Conservation (phyloP, 2,329 filamentous ascomycete genomes). For the Cryphonectria nitschkei region DNA sequence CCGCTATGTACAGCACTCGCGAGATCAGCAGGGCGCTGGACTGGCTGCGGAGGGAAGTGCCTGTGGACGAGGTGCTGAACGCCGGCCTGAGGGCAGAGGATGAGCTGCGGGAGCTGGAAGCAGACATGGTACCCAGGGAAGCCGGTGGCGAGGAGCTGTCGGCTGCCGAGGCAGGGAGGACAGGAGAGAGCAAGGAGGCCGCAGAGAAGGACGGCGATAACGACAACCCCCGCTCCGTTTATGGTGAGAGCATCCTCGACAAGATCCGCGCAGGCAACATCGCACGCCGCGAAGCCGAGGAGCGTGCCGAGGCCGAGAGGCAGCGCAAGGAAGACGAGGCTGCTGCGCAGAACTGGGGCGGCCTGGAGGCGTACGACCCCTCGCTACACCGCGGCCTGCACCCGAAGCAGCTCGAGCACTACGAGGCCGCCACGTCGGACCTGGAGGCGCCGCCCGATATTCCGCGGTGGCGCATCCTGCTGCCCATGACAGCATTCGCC, state of each 20-base stretch:
- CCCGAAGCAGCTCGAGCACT: slow-evolving; percentile 46
- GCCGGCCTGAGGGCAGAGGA: slow-evolving; percentile 66
- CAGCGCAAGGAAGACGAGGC: slow-evolving; percentile 47
- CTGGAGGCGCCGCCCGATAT: slow-evolving; percentile 57
- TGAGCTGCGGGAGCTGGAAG: slow-evolving; percentile 59
- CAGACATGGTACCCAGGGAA: slow-evolving; percentile 32
- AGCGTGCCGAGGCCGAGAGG: slow-evolving; percentile 47
- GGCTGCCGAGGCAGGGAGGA: slow-evolving; percentile 24
- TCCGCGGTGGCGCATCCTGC: slow-evolving; percentile 55
- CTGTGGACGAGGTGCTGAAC: slow-evolving; percentile 64
- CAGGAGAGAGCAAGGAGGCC: slow-evolving; percentile 35
- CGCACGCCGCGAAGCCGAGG: slow-evolving; percentile 52
- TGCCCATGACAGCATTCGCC: slow-evolving; percentile 57
- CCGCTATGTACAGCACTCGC: slow-evolving; percentile 45
- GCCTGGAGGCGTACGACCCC: slow-evolving; percentile 42
- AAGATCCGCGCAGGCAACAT: slow-evolving; percentile 58
- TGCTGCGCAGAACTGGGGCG: slow-evolving; percentile 42
- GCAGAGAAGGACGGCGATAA: slow-evolving; percentile 39
- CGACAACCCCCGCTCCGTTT: slow-evolving; percentile 42
- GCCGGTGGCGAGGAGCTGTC: slow-evolving; percentile 32
- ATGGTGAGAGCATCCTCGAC: slow-evolving; percentile 62
- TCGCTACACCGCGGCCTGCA: slow-evolving; percentile 27
- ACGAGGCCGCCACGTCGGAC: slow-evolving; percentile 52
- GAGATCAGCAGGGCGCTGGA: slow-evolving; percentile 53
- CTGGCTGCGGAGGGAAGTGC: slow-evolving; percentile 58